phyloP scores from a whole-genome alignment of 2,329 filamentous ascomycete genomes.

The Ceratocystis destructans region DNA sequence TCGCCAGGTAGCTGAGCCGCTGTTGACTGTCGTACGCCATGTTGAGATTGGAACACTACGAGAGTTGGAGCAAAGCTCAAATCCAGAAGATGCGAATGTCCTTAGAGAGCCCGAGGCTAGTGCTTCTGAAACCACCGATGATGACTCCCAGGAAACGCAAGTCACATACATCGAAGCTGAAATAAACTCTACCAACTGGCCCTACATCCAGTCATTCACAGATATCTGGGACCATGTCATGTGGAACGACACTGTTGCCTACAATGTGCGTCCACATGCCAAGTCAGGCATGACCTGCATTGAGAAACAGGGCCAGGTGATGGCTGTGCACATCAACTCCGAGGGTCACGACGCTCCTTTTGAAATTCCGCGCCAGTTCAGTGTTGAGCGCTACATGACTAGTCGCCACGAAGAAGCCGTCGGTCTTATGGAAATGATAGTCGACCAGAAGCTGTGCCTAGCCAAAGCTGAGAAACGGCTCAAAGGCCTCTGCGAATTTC shows the following conservation, averaged over 20 bases:
- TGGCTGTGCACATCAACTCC: slow-evolving; percentile 35
- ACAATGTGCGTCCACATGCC: slow-evolving; percentile 26
- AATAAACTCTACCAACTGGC: slow-evolving; percentile 28
- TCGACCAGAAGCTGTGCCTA: slow-evolving; percentile 14
- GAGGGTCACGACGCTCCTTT: slow-evolving; percentile 30
- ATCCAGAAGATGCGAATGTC: background rate
- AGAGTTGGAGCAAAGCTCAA: background rate
- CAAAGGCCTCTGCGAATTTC: background rate
- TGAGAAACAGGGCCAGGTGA: slow-evolving; percentile 35
- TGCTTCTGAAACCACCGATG: background rate
- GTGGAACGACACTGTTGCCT: slow-evolving; percentile 33
- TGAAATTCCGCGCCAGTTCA: slow-evolving; percentile 39
- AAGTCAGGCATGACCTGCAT: slow-evolving; percentile 32
- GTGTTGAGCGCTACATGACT: slow-evolving; percentile 40
- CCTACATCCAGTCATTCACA: slow-evolving; percentile 32
- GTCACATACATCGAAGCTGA: slow-evolving; percentile 34
- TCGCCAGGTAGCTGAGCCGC: slow-evolving; percentile 23
- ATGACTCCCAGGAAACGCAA: slow-evolving; percentile 26
- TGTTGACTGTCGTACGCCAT: slow-evolving; percentile 26
- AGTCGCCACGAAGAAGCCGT: slow-evolving; percentile 33
- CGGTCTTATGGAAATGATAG: slow-evolving; percentile 18
- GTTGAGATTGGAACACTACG: slow-evolving; percentile 17
- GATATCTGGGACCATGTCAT: slow-evolving; percentile 36
- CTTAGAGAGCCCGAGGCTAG: no score
- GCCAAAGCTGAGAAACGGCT: slow-evolving; percentile 7